phyloP scores from a whole-genome alignment of 1,284 basidiomycete species.

The Tremellales sp. region DNA sequence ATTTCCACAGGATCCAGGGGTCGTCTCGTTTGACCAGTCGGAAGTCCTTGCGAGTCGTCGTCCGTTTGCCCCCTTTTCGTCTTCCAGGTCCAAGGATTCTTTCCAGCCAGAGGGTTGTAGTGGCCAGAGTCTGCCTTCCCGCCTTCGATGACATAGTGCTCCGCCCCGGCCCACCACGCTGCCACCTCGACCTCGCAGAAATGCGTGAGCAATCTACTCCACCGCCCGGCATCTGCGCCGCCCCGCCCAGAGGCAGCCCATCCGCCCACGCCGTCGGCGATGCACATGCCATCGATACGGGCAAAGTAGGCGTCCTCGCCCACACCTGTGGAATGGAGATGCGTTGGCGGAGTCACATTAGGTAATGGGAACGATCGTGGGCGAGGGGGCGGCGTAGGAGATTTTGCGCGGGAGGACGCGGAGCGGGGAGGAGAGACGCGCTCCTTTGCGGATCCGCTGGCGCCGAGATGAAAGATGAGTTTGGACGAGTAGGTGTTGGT shows the following conservation, averaged over 20 bases:
- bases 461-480: constrained; percentile 41
- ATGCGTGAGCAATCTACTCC: constrained; percentile 45
- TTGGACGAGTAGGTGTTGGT: constrained; percentile 28
- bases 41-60: constrained; percentile 7
- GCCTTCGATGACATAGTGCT: constrained; percentile 21
- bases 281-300: constrained; percentile 42
- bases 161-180: constrained; percentile 40
- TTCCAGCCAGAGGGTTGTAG: neutral
- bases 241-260: constrained; percentile 40
- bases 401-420: constrained; percentile 5
- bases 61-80: neutral
- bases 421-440: constrained; percentile 16
- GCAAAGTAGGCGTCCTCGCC: constrained; percentile 51
- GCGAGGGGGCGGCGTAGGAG: constrained; percentile 32
- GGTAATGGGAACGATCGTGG: constrained; percentile 36
- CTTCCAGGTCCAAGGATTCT: neutral
- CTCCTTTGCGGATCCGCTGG: constrained; percentile 39
- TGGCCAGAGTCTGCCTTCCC: neutral
- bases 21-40: constrained; percentile 16
- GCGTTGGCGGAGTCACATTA: constrained; percentile 26
- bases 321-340: constrained; percentile 25
- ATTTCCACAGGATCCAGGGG: constrained; percentile 55
- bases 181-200: constrained; percentile 43
- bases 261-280: constrained; percentile 50
- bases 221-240: constrained; percentile 43